Evolutionary conservation across 1,284 basidiomycete species (phyloP), one percentile per base, ranked within the genome.

Genomic region (Cryptococcus jaspeensis): DNA sequence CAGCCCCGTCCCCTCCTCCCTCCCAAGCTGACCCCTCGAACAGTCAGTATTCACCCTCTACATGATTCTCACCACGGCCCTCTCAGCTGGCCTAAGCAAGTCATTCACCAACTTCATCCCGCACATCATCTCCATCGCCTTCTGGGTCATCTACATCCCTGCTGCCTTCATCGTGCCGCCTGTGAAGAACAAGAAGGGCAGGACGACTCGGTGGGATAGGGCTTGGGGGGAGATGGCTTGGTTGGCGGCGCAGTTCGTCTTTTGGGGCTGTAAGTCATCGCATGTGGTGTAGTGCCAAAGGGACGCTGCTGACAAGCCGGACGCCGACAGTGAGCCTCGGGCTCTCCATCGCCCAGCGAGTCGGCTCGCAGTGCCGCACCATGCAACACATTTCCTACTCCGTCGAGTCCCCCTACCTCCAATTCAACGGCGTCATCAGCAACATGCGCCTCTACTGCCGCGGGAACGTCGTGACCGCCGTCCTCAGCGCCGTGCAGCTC

Each of bases 91-190:
- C 40, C 20, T 51, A n/a, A 9, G 39, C 40, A 3, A 28, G 18
- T 51, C 50, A 4, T 28, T 51, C 50, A 51, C 40, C 37, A 13
- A 28, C 2, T 47, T 47, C 28, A 37, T 47, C 22, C 46, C 46
- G 4, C 46, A 47, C 25, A 47, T 47, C 46, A 32, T 47, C 20
- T 23, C 46, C 20, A 8, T 8, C 16, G 46, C 1, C 6, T 16
- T 35, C 22, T 47, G 46, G 46, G 28, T 18, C 23, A 35, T 16
- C 12, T 47, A 47, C 46, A 47, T 47, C 46, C 46, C 46, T 8
- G 15, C 46, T 12, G 46, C 46, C 3, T 13, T 47, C 22, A n/a
- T 47, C 5, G 28, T 37, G 13, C 46, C 46, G 1, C 5, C 20
- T 2, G 12, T 6, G 4, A 11, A 32, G n/a, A 11, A 32, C 13